Evolutionary conservation across 202 grass and related monocot species (phyloP), one percentile per base, ranked within the genome.

Genomic region (Sporobolus alterniflorus): DNA sequence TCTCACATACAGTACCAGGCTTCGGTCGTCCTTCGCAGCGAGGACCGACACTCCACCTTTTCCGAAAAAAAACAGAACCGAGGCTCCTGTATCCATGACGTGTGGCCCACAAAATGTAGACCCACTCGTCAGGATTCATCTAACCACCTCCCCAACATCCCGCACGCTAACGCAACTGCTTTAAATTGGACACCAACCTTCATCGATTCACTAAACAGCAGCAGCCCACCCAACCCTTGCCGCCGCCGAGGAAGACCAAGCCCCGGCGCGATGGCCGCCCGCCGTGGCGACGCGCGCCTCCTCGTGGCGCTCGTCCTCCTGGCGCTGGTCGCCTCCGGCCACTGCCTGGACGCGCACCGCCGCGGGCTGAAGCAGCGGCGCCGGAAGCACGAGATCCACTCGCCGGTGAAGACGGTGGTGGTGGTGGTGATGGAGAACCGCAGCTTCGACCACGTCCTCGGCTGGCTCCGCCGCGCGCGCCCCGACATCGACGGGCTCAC

Each of bases 341-440:
- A 93, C 63, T 94, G 86, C 85, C 77, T 97, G 22, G 91, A 91
- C 79, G 62, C 82, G 68, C 82, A 48, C 69, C 87, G 49, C 70
- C 82, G 73, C 41, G 50, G 50, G 42, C 39, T 67, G 25, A 94
- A 85, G 85, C 72, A 75, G 40, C 83, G 86, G 7, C 83, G 83
- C 4, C 69, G 67, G 69, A 91, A 91, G 90, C 92, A 93, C 90
- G 92, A 98, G 96, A 98, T 98, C 89, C 84, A 84, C 72, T 94
- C 92, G 5, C 96, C 96, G 22, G 80, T 98, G 73, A 98, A 98
- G 86, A 98, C 96, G 67, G 90, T 98, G 56, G 96, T 98, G 21
- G 92, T 98, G 29, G 79, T 98, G 2, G 90, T 93, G 16, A 95
- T 98, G 96, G 93, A 98, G 96, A 98, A 95, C 80, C 92, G 96